A percentile compares a stretch with the other conserved stretches of the same genome.
Conservation (phyloP, 2,329 filamentous ascomycete genomes). For the Aureobasidium namibiae region DNA sequence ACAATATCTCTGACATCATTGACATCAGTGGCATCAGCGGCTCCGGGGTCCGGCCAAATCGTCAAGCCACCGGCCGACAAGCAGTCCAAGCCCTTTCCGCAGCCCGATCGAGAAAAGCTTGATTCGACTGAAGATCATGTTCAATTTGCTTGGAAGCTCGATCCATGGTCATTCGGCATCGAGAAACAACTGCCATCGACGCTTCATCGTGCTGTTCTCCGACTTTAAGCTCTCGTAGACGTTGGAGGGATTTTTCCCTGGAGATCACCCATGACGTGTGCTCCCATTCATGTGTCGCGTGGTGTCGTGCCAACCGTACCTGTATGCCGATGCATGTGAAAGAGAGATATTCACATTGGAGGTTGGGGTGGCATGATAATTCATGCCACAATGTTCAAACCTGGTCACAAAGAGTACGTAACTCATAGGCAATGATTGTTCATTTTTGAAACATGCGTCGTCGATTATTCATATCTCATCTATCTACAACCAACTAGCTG, state of each 20-base stretch:
- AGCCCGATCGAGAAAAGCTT: background rate
- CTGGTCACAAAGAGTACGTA: background rate
- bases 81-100: constrained; percentile 8
- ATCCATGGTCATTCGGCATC: background rate
- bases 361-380: background rate
- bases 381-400: background rate
- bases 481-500: background rate
- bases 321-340: constrained; percentile 1
- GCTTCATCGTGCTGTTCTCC: background rate
- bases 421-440: background rate
- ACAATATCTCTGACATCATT: background rate
- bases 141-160: background rate
- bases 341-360: background rate
- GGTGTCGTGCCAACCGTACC: background rate
- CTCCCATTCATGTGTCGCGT: background rate
- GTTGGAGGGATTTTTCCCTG: background rate
- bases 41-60: background rate
- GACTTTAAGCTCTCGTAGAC: background rate
- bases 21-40: background rate
- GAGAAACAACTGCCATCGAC: background rate
- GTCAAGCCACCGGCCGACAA: background rate
- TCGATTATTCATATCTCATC: background rate
- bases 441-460: background rate
- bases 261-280: background rate
- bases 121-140: background rate